phyloP scores from a whole-genome alignment of 768 basidiomycete species.

The Peribolospora baueri region DNA sequence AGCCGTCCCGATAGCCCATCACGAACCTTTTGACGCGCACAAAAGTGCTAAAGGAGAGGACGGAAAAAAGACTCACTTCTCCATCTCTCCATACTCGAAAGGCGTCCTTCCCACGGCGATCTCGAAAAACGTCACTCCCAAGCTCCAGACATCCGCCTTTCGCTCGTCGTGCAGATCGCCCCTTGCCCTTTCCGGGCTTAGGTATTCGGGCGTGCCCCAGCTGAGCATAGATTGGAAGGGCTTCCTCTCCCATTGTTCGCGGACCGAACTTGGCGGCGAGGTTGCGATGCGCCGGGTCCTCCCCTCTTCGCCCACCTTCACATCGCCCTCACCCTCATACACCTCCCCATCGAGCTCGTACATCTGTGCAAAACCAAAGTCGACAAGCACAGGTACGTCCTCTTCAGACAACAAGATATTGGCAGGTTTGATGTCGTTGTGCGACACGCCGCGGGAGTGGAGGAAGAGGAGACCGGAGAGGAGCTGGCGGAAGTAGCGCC shows the following conservation, averaged over 20 bases:
- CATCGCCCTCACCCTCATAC: not conserved
- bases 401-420: conserved; percentile 67
- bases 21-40: not conserved
- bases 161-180: conserved; percentile 80
- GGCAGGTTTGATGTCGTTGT: conserved; percentile 86
- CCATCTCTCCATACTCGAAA: conserved; percentile 25
- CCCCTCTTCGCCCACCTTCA: not conserved
- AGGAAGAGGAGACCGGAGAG: conserved; percentile 63
- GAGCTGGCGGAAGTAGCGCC: conserved; percentile 56
- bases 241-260: conserved; percentile 8
- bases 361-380: conserved; percentile 86
- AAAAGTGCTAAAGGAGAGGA: not conserved
- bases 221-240: conserved; percentile 6
- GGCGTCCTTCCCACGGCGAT: conserved; percentile 78
- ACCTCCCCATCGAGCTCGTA: conserved; percentile 23
- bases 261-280: conserved; percentile 7
- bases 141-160: conserved; percentile 37
- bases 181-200: conserved; percentile 72
- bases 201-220: conserved; percentile 77
- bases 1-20: conserved; percentile 7
- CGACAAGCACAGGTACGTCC: conserved; percentile 54
- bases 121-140: conserved; percentile 61
- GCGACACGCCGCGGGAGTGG: conserved; percentile 58
- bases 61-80: not conserved
- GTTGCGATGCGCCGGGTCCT: too few species aligned